Evolutionary conservation across 2,329 filamentous ascomycete species (phyloP).

Genomic region (Akanthomyces dipterigenus): DNA sequence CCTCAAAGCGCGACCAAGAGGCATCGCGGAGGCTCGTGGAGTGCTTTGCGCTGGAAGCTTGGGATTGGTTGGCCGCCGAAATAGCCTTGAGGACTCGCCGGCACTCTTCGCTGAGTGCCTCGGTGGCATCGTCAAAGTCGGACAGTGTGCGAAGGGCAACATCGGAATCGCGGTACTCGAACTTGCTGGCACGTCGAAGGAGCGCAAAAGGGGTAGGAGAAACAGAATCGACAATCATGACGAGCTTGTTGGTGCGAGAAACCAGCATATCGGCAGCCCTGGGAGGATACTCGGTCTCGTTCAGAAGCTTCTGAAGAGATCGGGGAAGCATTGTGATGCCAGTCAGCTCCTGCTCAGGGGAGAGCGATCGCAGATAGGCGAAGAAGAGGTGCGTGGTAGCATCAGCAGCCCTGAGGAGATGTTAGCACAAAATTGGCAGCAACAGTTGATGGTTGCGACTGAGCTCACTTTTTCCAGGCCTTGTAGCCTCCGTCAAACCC

Average conservation of each 20-base stretch:
- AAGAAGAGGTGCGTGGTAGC: conserved; percentile 97
- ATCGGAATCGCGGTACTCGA: conserved; percentile 90
- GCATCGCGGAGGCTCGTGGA: conserved; percentile 73
- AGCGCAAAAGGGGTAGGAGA: conserved; percentile 92
- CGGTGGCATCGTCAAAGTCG: conserved; percentile 80
- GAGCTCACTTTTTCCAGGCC: conserved; percentile 68
- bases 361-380: conserved; percentile 84
- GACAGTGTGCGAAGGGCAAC: conserved; percentile 77
- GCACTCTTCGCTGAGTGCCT: conserved; percentile 88
- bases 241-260: conserved; percentile 75
- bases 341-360: conserved; percentile 69
- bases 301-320: conserved; percentile 82
- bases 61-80: conserved; percentile 80
- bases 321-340: conserved; percentile 83
- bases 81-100: conserved; percentile 83
- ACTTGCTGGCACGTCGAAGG: conserved; percentile 83
- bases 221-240: conserved; percentile 94
- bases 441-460: neutral
- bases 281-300: conserved; percentile 92
- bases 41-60: conserved; percentile 61
- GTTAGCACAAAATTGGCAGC: conserved; percentile 13
- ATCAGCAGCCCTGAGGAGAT: conserved; percentile 68
- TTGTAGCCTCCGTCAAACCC: conserved; percentile 95
- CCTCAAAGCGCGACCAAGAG: conserved; percentile 95
- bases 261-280: conserved; percentile 70